Evolutionary conservation across 2,329 filamentous ascomycete species (phyloP).

Genomic region (Bipolaris sorokiniana): DNA sequence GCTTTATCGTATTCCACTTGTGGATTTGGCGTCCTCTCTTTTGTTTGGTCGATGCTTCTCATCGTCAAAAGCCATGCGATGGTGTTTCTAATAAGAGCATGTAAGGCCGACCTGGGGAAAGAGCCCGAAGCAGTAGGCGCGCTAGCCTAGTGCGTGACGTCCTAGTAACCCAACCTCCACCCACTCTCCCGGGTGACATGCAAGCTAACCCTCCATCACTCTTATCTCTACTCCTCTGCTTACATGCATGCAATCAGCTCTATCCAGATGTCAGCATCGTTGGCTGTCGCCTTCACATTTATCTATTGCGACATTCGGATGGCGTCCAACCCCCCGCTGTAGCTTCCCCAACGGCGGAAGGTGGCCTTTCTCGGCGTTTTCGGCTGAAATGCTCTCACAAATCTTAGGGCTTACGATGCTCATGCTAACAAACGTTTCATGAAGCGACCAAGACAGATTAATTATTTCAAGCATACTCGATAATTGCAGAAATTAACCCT

Average conservation of each 20-base stretch:
- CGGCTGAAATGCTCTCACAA: background rate
- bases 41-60: background rate
- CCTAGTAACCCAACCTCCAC: background rate
- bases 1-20: background rate
- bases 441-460: background rate
- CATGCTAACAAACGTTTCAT: background rate
- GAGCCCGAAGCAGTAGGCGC: background rate
- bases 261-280: background rate
- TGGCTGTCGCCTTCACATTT: background rate
- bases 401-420: background rate
- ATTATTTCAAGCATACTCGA: background rate
- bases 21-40: background rate
- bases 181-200: background rate
- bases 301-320: background rate
- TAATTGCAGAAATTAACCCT: background rate
- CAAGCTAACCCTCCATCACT: background rate
- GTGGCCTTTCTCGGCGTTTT: background rate
- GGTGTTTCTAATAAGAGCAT: background rate
- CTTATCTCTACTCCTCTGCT: background rate
- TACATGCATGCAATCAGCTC: background rate
- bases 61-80: background rate
- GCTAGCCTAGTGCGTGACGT: background rate
- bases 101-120: background rate
- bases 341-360: background rate
- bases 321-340: background rate